phyloP scores from a whole-genome alignment of 2,329 filamentous ascomycete species.

The Cladosporium oxysporum region DNA sequence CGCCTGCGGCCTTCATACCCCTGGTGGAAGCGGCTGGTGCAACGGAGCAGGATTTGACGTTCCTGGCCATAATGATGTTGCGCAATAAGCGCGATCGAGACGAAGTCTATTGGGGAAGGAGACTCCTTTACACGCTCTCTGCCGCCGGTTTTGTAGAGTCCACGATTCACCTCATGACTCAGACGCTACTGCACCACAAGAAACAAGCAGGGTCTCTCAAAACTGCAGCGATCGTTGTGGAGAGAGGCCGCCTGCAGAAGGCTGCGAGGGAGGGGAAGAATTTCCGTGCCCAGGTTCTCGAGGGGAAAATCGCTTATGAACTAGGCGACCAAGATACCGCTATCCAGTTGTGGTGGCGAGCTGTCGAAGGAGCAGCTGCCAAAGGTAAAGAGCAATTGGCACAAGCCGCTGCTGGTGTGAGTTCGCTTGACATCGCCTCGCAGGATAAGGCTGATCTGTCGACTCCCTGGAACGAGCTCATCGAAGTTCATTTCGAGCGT shows the following conservation, averaged over 20 bases:
- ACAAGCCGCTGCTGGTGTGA: not conserved
- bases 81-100: not conserved
- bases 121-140: constrained; percentile 29
- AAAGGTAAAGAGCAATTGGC: not conserved
- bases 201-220: constrained; percentile 25
- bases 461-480: constrained; percentile 37
- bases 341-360: constrained; percentile 31
- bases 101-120: constrained; percentile 25
- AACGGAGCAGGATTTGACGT: constrained; percentile 17
- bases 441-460: constrained; percentile 29
- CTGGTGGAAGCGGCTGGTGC: constrained; percentile 17
- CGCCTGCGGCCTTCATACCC: constrained; percentile 8
- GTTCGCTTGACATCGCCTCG: not conserved
- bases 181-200: constrained; percentile 22
- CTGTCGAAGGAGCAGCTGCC: constrained; percentile 29
- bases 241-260: constrained; percentile 27
- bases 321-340: constrained; percentile 31
- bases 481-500: constrained; percentile 27
- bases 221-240: constrained; percentile 23
- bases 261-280: constrained; percentile 27
- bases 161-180: constrained; percentile 30
- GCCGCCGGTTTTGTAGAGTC: constrained; percentile 28
- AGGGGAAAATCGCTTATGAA: constrained; percentile 32
- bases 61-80: constrained; percentile 21
- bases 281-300: constrained; percentile 33